A percentile compares a stretch with the other conserved stretches of the same genome.
Evolutionary conservation across 805 yeast genomes (phyloP).

Genomic region (Candida oleophila): DNA sequence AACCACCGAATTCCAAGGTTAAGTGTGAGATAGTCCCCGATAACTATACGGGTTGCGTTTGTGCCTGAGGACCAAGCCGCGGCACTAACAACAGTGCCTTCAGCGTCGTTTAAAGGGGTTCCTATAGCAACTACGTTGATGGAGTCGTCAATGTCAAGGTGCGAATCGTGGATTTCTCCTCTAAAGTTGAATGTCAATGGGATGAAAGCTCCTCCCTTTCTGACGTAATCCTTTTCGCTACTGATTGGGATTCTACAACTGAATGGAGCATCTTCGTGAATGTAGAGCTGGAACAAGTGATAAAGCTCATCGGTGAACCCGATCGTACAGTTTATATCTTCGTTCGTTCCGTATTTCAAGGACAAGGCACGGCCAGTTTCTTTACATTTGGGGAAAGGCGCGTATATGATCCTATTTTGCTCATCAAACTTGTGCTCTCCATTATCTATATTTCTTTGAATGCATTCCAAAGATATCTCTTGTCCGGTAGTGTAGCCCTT

Average conservation of each 20-base stretch:
- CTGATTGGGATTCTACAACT: constrained; percentile 62
- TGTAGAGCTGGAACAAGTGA: constrained; percentile 71
- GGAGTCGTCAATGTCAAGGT: constrained; percentile 61
- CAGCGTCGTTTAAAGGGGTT: constrained; percentile 13
- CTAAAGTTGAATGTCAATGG: constrained; percentile 65
- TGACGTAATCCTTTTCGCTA: constrained; percentile 41
- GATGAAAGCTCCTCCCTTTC: constrained; percentile 44
- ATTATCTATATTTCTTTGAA: constrained; percentile 63
- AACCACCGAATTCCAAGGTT: constrained; percentile 62
- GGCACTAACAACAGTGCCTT: constrained; percentile 49
- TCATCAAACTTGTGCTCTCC: constrained; percentile 76
- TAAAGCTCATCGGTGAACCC: constrained; percentile 61
- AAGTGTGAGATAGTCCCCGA: constrained; percentile 62
- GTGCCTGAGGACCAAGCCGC: constrained; percentile 62
- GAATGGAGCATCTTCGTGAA: constrained; percentile 77
- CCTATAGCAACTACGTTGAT: constrained; percentile 45
- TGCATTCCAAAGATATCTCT: constrained; percentile 55
- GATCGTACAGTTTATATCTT: constrained; percentile 59
- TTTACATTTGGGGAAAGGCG: constrained; percentile 57
- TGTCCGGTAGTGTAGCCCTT: constrained; percentile 42
- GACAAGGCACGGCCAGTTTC: constrained; percentile 62
- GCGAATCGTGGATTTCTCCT: constrained; percentile 66
- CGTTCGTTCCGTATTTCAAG: constrained; percentile 52
- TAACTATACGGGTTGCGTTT: constrained; percentile 58
- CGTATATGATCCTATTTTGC: constrained; percentile 57